Conservation (phyloP, 2,329 filamentous ascomycete species). For the Chaetomium globosum region DNA sequence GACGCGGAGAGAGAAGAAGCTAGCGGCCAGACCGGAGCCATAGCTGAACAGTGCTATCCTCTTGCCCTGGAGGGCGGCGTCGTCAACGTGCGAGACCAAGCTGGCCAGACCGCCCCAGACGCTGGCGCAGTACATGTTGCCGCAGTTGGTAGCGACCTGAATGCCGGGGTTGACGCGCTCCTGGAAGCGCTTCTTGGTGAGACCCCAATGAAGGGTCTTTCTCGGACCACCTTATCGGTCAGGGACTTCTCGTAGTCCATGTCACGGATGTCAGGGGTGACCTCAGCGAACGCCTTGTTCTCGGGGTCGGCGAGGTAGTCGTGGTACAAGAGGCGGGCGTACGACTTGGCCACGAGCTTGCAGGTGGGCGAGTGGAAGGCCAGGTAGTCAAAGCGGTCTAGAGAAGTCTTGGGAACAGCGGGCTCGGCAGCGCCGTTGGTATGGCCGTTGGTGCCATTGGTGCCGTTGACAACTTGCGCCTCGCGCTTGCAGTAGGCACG, state of each 20-base stretch:
- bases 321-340: slow-evolving; percentile 81
- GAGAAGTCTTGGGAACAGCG: slow-evolving; percentile 57
- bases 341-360: slow-evolving; percentile 86
- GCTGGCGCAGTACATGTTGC: slow-evolving; percentile 69
- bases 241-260: slow-evolving; percentile 79
- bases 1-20: slow-evolving; percentile 73
- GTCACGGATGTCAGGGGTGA: slow-evolving; percentile 74
- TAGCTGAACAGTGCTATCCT: slow-evolving; percentile 77
- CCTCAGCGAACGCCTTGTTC: slow-evolving; percentile 69
- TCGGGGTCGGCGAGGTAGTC: slow-evolving; percentile 75
- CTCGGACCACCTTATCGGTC: slow-evolving; percentile 76
- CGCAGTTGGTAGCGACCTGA: slow-evolving; percentile 75
- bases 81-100: slow-evolving; percentile 66
- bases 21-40: slow-evolving; percentile 72
- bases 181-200: slow-evolving; percentile 82
- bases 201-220: slow-evolving; percentile 82
- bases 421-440: slow-evolving; percentile 47
- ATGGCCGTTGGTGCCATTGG: slow-evolving; percentile 58
- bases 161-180: slow-evolving; percentile 74
- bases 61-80: slow-evolving; percentile 68
- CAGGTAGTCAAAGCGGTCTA: slow-evolving; percentile 84
- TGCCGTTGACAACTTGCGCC: slow-evolving; percentile 55
- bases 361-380: slow-evolving; percentile 83
- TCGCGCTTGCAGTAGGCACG: slow-evolving; percentile 78
- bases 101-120: slow-evolving; percentile 77